These are phyloP conservation scores for Backusella parvicylindrica DNA, from an alignment of 192 early-diverging fungal species.

Conservation along the genomic window DNA sequence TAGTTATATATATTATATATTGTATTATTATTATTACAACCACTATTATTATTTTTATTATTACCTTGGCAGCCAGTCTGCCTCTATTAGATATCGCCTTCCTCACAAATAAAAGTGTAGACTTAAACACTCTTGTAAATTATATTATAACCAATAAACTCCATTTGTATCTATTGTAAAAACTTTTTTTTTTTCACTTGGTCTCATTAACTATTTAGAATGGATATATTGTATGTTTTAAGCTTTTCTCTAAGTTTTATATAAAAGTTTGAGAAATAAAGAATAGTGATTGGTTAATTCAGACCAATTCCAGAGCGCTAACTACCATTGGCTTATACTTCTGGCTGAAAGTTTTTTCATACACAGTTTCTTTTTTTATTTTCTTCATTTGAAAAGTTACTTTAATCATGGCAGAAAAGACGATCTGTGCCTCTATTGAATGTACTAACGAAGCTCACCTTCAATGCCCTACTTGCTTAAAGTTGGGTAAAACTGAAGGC, in stretches of 20 bases:
- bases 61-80: neutral
- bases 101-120: neutral
- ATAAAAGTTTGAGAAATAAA: neutral
- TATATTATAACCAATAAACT: neutral
- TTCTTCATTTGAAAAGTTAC: neutral
- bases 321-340: neutral
- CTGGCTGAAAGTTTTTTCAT: neutral
- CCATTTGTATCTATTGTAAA: too few relatives aligned
- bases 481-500: slow-evolving; percentile 46
- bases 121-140: neutral
- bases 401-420: neutral
- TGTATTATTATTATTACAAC: neutral
- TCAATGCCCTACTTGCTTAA: slow-evolving; percentile 77
- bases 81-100: neutral
- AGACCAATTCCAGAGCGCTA: neutral
- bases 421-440: slow-evolving; percentile 43
- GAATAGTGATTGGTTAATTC: neutral
- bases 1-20: neutral
- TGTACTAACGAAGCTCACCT: slow-evolving; percentile 65
- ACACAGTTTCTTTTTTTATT: neutral
- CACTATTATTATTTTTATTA: neutral
- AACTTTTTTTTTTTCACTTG: too few relatives aligned
- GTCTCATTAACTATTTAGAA: too few relatives aligned
- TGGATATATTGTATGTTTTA: neutral
- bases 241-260: neutral